Base-by-base conservation (phyloP, 352 stramenopile species). In the Phytophthora foliorum region DNA sequence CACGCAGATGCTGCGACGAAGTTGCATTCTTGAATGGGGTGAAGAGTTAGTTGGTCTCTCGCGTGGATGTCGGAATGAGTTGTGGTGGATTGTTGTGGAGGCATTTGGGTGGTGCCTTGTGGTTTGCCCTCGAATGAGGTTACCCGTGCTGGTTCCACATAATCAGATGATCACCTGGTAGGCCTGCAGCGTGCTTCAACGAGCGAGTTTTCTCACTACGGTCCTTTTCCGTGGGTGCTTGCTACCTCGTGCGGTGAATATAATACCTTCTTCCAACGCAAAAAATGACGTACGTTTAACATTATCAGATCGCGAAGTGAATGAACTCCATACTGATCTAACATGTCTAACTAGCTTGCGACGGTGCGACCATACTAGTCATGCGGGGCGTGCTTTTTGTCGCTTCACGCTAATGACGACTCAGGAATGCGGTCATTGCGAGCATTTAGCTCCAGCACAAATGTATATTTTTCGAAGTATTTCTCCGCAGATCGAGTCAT, bases 321-420 rank as follows among this genome's bases (percentile, higher is more conserved):
- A 34, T 3, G 9, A 34, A 14, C 13, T 34, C 29, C 29, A 34
- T 34, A 8, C 29, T 34, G 29, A 44, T 53, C 17, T 29, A 51
- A 21, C 22, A 50, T 49, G 29, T 53, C 17, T 29, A 51, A 21
- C 22, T 56, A 54, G 29, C 67, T 70, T 9, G 41, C 53, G 41
- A 75, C 50, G 16, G 61, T 75, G 32, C 54, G 63, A 36, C 44
- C 29, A 34, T 34, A 32, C 6, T 32, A n/a, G n/a, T n/a, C n/a
- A n/a, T n/a, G n/a, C n/a, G n/a, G n/a, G n/a, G n/a, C n/a, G n/a
- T n/a, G n/a, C n/a, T n/a, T n/a, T n/a, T n/a, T n/a, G n/a, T n/a
- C n/a, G n/a, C n/a, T n/a, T n/a, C n/a, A n/a, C n/a, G n/a, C n/a
- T n/a, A n/a, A n/a, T n/a, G n/a, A n/a, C n/a, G n/a, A n/a, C n/a